Percentiles rank a stretch among this genome's conserved stretches.
Conservation (phyloP, 2,329 filamentous ascomycete genomes). For the Verticillium klebahnii region DNA sequence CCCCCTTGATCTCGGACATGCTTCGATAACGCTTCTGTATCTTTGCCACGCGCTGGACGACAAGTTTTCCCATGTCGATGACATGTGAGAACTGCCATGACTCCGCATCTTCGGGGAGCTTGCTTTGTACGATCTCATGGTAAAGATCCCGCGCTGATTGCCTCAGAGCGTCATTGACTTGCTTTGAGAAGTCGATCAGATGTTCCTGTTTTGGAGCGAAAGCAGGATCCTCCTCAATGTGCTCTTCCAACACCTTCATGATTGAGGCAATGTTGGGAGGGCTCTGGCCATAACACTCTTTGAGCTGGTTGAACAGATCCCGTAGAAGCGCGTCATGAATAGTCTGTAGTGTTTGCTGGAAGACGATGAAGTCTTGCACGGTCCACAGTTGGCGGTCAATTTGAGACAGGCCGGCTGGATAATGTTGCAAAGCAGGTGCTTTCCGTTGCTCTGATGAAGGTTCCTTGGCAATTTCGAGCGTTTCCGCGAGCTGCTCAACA, state of each 20-base stretch:
- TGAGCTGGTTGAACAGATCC: conserved; percentile 82
- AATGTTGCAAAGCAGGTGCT: conserved; percentile 49
- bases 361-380: conserved; percentile 61
- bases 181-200: conserved; percentile 64
- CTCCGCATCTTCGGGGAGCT: conserved; percentile 74
- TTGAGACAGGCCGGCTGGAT: conserved; percentile 44
- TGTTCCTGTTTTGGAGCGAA: conserved; percentile 71
- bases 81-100: conserved; percentile 91
- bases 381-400: conserved; percentile 63
- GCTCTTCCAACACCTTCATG: conserved; percentile 74
- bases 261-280: conserved; percentile 74
- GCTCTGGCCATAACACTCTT: conserved; percentile 86
- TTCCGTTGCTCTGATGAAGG: conserved; percentile 63
- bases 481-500: conserved; percentile 75
- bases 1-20: conserved; percentile 81
- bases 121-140: conserved; percentile 68
- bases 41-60: conserved; percentile 79
- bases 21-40: conserved; percentile 91
- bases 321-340: conserved; percentile 79
- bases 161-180: conserved; percentile 67
- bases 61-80: conserved; percentile 79
- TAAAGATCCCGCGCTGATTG: conserved; percentile 77
- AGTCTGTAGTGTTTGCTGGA: conserved; percentile 68
- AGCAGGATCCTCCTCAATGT: conserved; percentile 72
- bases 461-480: conserved; percentile 78